Percentiles rank a stretch among this genome's conserved stretches.
These are phyloP conservation scores for Nemophila menziesii DNA, from an alignment of 257 asterid species.

Conservation along the genomic window DNA sequence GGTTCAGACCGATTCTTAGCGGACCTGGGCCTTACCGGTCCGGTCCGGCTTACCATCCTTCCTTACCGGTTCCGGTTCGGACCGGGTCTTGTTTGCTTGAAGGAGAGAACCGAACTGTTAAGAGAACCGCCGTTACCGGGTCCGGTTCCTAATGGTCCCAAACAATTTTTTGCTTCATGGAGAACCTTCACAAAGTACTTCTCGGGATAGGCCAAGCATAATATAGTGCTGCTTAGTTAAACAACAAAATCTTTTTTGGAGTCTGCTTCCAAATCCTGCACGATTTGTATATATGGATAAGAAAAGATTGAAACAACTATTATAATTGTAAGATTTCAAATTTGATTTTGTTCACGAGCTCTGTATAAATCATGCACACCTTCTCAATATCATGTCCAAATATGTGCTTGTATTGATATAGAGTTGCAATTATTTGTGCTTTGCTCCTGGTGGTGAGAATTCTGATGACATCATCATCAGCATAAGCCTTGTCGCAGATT, in stretches of 20 bases:
- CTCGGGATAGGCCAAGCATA: conserved; percentile 62
- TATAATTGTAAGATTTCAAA: no score
- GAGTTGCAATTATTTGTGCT: conserved; percentile 69
- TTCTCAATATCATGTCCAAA: conserved; percentile 56
- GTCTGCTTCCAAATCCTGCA: conserved; percentile 67
- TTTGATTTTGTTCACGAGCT: no score
- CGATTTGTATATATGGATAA: no score
- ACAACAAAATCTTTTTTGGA: conserved; percentile 64
- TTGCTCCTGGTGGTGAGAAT: conserved; percentile 84
- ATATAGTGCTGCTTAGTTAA: conserved; percentile 45
- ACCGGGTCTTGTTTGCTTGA: no score
- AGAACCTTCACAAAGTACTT: conserved; percentile 70
- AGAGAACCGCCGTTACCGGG: no score
- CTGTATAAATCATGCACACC: conserved; percentile 29
- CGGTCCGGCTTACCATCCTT: no score
- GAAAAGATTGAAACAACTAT: no score
- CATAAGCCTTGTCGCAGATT: conserved; percentile 49
- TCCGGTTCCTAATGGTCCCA: no score
- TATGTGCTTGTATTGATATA: conserved; percentile 68
- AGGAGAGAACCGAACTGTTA: no score
- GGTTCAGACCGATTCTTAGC: no score
- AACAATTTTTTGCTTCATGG: conserved; percentile 49
- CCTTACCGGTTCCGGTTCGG: no score
- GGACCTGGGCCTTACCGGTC: no score
- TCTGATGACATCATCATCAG: conserved; percentile 68